Evolutionary conservation across 768 basidiomycete species (phyloP).

Genomic region (Podaxis mareebaensis): DNA sequence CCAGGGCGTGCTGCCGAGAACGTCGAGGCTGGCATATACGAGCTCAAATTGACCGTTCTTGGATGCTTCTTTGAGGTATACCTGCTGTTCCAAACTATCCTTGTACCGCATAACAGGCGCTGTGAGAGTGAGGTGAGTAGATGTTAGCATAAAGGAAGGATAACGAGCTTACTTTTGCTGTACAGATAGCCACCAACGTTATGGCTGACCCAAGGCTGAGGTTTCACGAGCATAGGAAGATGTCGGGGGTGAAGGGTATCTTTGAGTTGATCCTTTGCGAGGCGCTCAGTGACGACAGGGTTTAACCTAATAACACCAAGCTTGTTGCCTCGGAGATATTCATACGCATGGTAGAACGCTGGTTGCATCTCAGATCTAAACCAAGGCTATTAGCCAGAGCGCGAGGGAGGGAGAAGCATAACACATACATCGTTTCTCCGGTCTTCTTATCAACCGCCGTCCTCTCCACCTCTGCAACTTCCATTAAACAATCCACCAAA

Average conservation of each 20-base stretch:
- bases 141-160: background rate
- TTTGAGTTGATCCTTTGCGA: slow-evolving; percentile 71
- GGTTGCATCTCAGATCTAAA: slow-evolving; percentile 76
- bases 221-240: slow-evolving; percentile 92
- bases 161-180: slow-evolving; percentile 58
- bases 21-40: slow-evolving; percentile 87
- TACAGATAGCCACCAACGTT: slow-evolving; percentile 84
- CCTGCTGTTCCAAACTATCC: slow-evolving; percentile 80
- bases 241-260: slow-evolving; percentile 88
- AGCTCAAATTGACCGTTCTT: slow-evolving; percentile 75
- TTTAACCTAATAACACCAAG: slow-evolving; percentile 92
- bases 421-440: slow-evolving; percentile 59
- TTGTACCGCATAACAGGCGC: slow-evolving; percentile 90
- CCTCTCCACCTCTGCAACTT: slow-evolving; percentile 74
- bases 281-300: slow-evolving; percentile 70
- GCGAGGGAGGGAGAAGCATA: slow-evolving; percentile 5
- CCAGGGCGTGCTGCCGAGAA: slow-evolving; percentile 90
- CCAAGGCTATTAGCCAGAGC: slow-evolving; percentile 12
- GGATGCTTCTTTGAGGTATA: slow-evolving; percentile 76
- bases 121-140: slow-evolving; percentile 25
- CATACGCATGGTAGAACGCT: slow-evolving; percentile 90
- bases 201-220: slow-evolving; percentile 81
- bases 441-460: slow-evolving; percentile 58
- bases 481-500: slow-evolving; percentile 81
- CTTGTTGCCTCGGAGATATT: slow-evolving; percentile 91